phyloP scores from a whole-genome alignment of 2,329 filamentous ascomycete species.

The Corynespora cassiicola region DNA sequence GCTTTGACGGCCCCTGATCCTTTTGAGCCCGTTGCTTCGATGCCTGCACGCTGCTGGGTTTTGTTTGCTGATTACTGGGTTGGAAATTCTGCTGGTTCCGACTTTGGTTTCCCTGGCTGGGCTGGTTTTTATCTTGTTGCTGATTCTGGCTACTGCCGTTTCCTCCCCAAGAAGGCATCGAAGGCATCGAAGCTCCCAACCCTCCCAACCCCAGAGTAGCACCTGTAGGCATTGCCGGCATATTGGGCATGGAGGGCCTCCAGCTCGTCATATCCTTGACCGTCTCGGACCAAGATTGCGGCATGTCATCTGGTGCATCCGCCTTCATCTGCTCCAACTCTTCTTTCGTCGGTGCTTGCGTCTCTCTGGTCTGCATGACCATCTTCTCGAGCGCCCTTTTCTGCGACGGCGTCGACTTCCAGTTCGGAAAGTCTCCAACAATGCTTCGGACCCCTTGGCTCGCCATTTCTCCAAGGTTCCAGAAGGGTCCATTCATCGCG shows the following conservation, averaged over 20 bases:
- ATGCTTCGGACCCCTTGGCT: slow-evolving; percentile 41
- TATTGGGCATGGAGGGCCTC: slow-evolving; percentile 31
- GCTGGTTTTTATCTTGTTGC: no score
- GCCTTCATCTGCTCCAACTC: slow-evolving; percentile 43
- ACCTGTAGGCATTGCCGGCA: slow-evolving; percentile 32
- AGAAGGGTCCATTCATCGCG: slow-evolving; percentile 42
- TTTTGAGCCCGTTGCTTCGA: not conserved
- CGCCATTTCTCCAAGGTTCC: slow-evolving; percentile 44
- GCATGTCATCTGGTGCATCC: slow-evolving; percentile 40
- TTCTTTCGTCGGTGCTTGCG: slow-evolving; percentile 36
- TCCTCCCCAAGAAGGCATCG: slow-evolving; percentile 18
- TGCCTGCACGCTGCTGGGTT: not conserved
- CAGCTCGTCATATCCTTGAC: slow-evolving; percentile 41
- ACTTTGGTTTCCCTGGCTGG: no score
- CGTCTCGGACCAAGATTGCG: slow-evolving; percentile 39
- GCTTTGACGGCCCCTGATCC: slow-evolving; percentile 1
- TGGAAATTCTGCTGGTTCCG: no score
- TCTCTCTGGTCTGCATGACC: slow-evolving; percentile 44
- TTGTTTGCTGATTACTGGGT: not conserved
- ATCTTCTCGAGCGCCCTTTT: slow-evolving; percentile 46
- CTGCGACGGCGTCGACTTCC: slow-evolving; percentile 41
- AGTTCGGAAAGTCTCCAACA: slow-evolving; percentile 43
- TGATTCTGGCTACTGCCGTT: not conserved
- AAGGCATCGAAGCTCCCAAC: slow-evolving; percentile 32
- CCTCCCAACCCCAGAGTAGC: slow-evolving; percentile 31